Conservation (phyloP, 2,329 filamentous ascomycete genomes). For the Balansia obtecta region DNA sequence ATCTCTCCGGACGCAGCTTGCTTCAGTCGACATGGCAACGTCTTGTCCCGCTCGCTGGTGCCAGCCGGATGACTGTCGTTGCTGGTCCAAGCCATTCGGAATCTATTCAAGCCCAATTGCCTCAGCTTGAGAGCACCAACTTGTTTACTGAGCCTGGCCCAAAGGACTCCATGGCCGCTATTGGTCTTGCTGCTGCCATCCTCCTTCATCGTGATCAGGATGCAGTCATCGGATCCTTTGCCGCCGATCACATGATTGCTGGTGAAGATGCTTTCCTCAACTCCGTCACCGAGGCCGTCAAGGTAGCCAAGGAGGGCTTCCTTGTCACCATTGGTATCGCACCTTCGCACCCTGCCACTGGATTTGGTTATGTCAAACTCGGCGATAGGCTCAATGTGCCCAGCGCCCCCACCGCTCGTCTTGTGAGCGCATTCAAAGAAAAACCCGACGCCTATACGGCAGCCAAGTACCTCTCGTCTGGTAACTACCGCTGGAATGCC, state of each 20-base stretch:
- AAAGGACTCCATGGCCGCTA: conserved; percentile 17
- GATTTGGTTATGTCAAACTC: conserved; percentile 16
- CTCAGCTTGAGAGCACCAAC: conserved; percentile 12
- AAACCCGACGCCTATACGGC: conserved; percentile 16
- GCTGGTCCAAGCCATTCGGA: conserved; percentile 14
- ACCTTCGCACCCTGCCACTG: conserved; percentile 15
- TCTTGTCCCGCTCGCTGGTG: conserved; percentile 14
- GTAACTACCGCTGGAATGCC: conserved; percentile 16
- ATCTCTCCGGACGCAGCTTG: conserved; percentile 14
- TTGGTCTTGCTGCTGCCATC: conserved; percentile 15
- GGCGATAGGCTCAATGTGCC: conserved; percentile 12
- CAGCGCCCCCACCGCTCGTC: conserved; percentile 11
- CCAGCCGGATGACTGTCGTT: conserved; percentile 14
- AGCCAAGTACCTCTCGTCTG: conserved; percentile 15
- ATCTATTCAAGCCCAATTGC: conserved; percentile 13
- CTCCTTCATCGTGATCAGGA: conserved; percentile 13
- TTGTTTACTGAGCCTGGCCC: conserved; percentile 16
- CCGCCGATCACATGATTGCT: conserved; percentile 16
- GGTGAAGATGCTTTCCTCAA: conserved; percentile 15
- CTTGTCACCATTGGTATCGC: conserved; percentile 17
- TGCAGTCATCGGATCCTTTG: conserved; percentile 15
- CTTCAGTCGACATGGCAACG: conserved; percentile 15
- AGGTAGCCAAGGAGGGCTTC: conserved; percentile 15
- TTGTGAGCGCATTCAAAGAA: conserved; percentile 16
- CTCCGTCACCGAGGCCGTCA: conserved; percentile 14